Conservation (phyloP, 306 rosid species). For the Urtica urens region DNA sequence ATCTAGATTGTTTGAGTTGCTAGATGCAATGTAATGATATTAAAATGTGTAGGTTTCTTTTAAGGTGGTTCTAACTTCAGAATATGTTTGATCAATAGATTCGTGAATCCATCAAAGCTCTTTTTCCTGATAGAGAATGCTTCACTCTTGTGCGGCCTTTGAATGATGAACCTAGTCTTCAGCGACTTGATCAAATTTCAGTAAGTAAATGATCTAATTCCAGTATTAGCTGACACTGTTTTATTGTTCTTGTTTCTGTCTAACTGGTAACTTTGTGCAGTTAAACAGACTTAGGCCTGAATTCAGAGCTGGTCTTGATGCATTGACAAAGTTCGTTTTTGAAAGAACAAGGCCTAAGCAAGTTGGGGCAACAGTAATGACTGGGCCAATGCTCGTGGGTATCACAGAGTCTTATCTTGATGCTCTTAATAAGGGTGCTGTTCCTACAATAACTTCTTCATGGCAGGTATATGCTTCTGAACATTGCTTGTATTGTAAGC, state of each 20-base stretch:
- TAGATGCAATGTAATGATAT: slow-evolving; percentile 2
- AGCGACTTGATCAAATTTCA: slow-evolving; percentile 70
- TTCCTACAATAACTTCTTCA: slow-evolving; percentile 86
- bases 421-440: slow-evolving; percentile 94
- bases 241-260: not conserved
- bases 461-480: slow-evolving; percentile 70
- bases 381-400: slow-evolving; percentile 86
- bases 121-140: slow-evolving; percentile 94
- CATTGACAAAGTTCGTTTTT: slow-evolving; percentile 71
- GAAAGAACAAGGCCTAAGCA: slow-evolving; percentile 96
- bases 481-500: no score
- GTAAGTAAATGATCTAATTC: slow-evolving; percentile 47
- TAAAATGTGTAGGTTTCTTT: not conserved
- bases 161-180: slow-evolving; percentile 77
- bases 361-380: slow-evolving; percentile 90
- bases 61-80: slow-evolving; percentile 21
- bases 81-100: slow-evolving; percentile 36
- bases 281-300: slow-evolving; percentile 72
- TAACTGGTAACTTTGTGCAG: slow-evolving; percentile 32
- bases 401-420: slow-evolving; percentile 74
- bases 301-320: slow-evolving; percentile 70
- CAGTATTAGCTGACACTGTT: not conserved
- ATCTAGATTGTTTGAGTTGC: no score
- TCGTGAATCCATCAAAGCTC: slow-evolving; percentile 83
- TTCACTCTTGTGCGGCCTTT: slow-evolving; percentile 90